Evolutionary conservation across 192 early-diverging fungal species (phyloP).

Genomic region (Backusella mclennaniae): DNA sequence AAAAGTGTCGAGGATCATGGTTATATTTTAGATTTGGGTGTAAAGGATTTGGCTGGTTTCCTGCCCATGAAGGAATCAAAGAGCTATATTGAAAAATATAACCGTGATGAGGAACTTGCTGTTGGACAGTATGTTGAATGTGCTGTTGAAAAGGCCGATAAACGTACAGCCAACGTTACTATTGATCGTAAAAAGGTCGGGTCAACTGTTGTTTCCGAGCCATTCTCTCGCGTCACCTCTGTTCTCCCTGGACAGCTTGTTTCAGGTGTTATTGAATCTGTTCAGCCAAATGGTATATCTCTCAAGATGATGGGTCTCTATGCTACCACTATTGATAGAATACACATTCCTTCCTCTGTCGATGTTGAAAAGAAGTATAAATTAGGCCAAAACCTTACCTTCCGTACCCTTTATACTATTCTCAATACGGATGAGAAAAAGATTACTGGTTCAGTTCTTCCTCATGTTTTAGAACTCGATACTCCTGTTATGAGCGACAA

Average conservation of each 20-base stretch:
- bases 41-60: slow-evolving; percentile 71
- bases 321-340: slow-evolving; percentile 66
- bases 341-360: slow-evolving; percentile 47
- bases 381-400: slow-evolving; percentile 58
- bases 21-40: slow-evolving; percentile 77
- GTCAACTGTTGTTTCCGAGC: slow-evolving; percentile 43
- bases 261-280: slow-evolving; percentile 59
- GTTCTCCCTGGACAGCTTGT: slow-evolving; percentile 80
- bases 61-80: slow-evolving; percentile 67
- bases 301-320: slow-evolving; percentile 84
- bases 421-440: slow-evolving; percentile 60
- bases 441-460: slow-evolving; percentile 55
- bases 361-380: slow-evolving; percentile 59
- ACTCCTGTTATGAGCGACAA: slow-evolving; percentile 6
- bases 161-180: slow-evolving; percentile 65
- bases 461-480: slow-evolving; percentile 55
- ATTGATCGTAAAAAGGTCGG: slow-evolving; percentile 59
- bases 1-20: slow-evolving; percentile 92
- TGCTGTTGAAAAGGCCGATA: slow-evolving; percentile 58
- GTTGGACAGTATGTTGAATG: slow-evolving; percentile 77
- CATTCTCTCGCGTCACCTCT: slow-evolving; percentile 69
- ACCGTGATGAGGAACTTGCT: slow-evolving; percentile 55
- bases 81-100: slow-evolving; percentile 60
- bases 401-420: slow-evolving; percentile 77
- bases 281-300: slow-evolving; percentile 64